A percentile compares a stretch with the other conserved stretches of the same genome.
Conservation (phyloP, 2,329 filamentous ascomycete genomes). For the Aurifilum marmelostoma region DNA sequence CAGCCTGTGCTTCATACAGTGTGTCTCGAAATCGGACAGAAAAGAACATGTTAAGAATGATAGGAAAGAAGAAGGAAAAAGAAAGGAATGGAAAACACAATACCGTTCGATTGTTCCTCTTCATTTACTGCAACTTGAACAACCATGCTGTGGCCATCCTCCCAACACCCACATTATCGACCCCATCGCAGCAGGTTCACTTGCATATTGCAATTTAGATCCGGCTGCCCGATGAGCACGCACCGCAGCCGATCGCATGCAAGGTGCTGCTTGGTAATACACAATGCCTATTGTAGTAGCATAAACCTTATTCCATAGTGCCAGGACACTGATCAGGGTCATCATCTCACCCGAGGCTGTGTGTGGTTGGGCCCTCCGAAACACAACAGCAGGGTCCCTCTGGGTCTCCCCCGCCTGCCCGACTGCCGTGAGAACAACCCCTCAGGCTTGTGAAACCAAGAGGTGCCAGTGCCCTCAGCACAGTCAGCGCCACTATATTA, state of each 20-base stretch:
- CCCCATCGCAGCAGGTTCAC: background rate
- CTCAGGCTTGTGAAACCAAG: background rate
- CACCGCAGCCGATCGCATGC: background rate
- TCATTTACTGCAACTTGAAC: background rate
- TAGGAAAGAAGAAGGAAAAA: background rate
- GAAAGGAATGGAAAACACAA: background rate
- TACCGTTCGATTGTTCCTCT: background rate
- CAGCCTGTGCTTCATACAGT: background rate
- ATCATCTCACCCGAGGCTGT: background rate
- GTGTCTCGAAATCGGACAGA: too few relatives aligned
- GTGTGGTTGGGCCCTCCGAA: background rate
- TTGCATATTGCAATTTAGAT: background rate
- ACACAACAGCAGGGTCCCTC: background rate
- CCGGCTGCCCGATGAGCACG: background rate
- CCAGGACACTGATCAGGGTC: background rate
- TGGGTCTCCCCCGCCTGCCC: too few relatives aligned
- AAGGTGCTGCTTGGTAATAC: background rate
- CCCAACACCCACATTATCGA: background rate
- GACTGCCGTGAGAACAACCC: background rate
- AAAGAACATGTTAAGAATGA: too few relatives aligned
- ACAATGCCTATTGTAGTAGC: background rate
- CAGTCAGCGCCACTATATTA: background rate
- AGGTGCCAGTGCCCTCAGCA: background rate
- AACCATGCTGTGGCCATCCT: background rate
- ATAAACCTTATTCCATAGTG: background rate